Evolutionary conservation across 257 asterid genomes (phyloP).

Genomic region (Paulownia fortunei): DNA sequence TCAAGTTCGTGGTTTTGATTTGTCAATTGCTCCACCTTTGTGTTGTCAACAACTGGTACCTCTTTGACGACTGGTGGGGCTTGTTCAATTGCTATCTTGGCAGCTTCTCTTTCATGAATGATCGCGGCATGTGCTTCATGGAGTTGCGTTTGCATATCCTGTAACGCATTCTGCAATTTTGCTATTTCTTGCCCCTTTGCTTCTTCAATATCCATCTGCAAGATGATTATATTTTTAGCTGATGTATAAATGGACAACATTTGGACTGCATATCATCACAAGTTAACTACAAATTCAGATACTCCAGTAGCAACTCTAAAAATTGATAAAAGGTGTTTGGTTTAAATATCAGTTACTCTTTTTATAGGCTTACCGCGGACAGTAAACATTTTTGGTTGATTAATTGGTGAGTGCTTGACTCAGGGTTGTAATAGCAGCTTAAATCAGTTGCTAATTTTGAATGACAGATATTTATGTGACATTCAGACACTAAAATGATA

Average conservation of each 20-base stretch:
- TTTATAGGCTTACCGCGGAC: neutral
- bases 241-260: neutral
- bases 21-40: slow-evolving; percentile 78
- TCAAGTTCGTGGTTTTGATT: slow-evolving; percentile 71
- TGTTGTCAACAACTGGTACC: slow-evolving; percentile 80
- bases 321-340: neutral
- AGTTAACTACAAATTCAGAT: neutral
- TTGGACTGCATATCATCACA: slow-evolving; percentile 23
- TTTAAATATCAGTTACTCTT: neutral
- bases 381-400: neutral
- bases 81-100: slow-evolving; percentile 84
- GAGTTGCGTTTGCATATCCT: slow-evolving; percentile 69
- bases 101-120: slow-evolving; percentile 80
- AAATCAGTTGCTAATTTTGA: neutral
- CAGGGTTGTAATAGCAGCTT: slow-evolving; percentile 16
- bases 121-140: slow-evolving; percentile 77
- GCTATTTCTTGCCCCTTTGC: slow-evolving; percentile 84
- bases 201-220: slow-evolving; percentile 87
- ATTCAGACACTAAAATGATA: neutral
- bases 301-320: neutral
- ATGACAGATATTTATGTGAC: neutral
- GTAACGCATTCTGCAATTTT: slow-evolving; percentile 66
- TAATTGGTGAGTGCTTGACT: neutral
- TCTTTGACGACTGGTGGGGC: slow-evolving; percentile 94
- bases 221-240: slow-evolving; percentile 29